phyloP scores from a whole-genome alignment of 2,329 filamentous ascomycete species.

The Penicillium olsonii region DNA sequence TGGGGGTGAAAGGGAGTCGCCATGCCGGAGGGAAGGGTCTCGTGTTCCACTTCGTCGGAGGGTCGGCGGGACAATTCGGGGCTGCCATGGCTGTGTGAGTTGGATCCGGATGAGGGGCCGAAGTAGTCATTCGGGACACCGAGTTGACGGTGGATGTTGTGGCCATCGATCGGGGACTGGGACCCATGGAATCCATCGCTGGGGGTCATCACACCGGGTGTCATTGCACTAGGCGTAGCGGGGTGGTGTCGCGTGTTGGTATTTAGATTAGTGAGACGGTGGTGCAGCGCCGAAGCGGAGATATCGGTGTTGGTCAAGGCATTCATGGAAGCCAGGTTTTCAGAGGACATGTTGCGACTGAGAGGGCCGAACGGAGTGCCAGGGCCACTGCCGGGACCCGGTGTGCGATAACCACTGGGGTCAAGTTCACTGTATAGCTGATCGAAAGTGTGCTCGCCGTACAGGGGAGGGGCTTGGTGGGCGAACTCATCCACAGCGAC shows the following conservation, averaged over 20 bases:
- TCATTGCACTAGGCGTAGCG: conserved; percentile 6
- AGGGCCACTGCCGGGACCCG: conserved; percentile 65
- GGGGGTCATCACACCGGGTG: conserved; percentile 22
- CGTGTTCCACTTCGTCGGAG: conserved; percentile 51
- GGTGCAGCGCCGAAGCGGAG: conserved; percentile 67
- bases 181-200: conserved; percentile 19
- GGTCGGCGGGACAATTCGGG: conserved; percentile 46
- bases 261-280: conserved; percentile 61
- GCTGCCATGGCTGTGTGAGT: conserved; percentile 35
- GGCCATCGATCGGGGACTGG: conserved; percentile 21
- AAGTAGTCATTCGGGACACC: conserved; percentile 36
- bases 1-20: conserved; percentile 44
- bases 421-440: conserved; percentile 88
- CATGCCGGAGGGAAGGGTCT: conserved; percentile 47
- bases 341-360: conserved; percentile 72
- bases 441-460: conserved; percentile 87
- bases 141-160: conserved; percentile 27
- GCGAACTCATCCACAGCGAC: conserved; percentile 57
- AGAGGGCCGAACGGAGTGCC: conserved; percentile 75
- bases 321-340: conserved; percentile 70
- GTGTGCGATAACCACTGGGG: conserved; percentile 76
- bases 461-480: conserved; percentile 81
- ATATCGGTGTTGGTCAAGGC: conserved; percentile 55
- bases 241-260: conserved; percentile 28
- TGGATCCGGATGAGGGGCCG: conserved; percentile 32